A percentile compares a stretch with the other conserved stretches of the same genome.
Conservation (phyloP, 164 flowering plant species). For the Liriodendron chinense region DNA sequence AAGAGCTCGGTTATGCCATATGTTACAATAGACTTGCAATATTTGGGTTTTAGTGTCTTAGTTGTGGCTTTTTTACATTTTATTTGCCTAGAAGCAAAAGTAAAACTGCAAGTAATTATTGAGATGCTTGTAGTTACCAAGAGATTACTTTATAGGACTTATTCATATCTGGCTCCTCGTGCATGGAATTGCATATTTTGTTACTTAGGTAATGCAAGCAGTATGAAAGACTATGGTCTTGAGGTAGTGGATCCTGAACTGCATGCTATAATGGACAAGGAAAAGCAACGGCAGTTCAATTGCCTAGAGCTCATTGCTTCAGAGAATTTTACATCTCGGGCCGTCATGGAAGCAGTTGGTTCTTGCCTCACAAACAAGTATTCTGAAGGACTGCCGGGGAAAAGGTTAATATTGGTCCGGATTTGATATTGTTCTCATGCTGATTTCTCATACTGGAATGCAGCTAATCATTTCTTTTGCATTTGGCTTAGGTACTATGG, state of each 20-base stretch:
- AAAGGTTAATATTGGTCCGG: conserved; percentile 53
- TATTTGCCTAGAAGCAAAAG: no score
- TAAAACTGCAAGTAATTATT: not conserved
- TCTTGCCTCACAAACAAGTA: conserved; percentile 96
- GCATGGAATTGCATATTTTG: conserved; percentile 4
- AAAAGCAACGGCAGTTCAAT: conserved; percentile 76
- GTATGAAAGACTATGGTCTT: conserved; percentile 51
- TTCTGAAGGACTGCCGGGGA: conserved; percentile 96
- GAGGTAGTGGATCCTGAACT: conserved; percentile 81
- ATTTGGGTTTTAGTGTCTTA: no score
- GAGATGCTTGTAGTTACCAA: not conserved
- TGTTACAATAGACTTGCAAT: no score
- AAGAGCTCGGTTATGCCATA: no score
- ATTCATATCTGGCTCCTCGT: not conserved
- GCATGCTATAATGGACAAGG: conserved; percentile 57
- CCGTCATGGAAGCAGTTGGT: conserved; percentile 98
- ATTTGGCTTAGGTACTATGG: conserved; percentile 69
- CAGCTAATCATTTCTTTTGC: conserved; percentile 2
- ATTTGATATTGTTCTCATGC: not conserved
- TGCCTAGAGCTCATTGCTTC: conserved; percentile 94
- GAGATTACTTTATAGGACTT: not conserved
- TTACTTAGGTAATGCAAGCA: conserved; percentile 38
- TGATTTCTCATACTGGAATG: not conserved
- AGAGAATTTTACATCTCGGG: conserved; percentile 90
- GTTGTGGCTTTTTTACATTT: no score